Evolutionary conservation across 345 rosid species (phyloP).

Genomic region (Leavenworthia alabamica): DNA sequence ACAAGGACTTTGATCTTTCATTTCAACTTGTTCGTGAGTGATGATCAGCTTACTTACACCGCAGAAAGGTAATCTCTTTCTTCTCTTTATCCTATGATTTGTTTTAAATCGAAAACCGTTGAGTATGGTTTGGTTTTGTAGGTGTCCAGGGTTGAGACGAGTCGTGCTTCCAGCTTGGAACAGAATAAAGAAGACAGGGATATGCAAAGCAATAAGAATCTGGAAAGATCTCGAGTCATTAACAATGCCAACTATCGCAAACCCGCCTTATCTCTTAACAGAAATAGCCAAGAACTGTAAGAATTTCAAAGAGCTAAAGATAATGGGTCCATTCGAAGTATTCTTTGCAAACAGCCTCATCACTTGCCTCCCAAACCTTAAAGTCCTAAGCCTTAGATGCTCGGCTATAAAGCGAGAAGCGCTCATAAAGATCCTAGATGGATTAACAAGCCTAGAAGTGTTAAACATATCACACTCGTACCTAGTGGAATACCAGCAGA

Average conservation of each 20-base stretch:
- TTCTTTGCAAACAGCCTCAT: constrained; percentile 44
- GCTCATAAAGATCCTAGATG: constrained; percentile 49
- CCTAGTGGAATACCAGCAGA: constrained; percentile 41
- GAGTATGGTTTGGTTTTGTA: constrained; percentile 18
- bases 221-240: constrained; percentile 81
- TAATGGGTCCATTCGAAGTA: constrained; percentile 70
- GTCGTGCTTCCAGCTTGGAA: constrained; percentile 87
- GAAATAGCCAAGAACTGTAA: constrained; percentile 69
- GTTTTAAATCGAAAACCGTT: background rate
- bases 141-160: constrained; percentile 59
- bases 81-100: background rate
- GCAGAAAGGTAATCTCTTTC: constrained; percentile 59
- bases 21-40: constrained; percentile 53
- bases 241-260: constrained; percentile 83
- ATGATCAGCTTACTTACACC: constrained; percentile 73
- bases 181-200: constrained; percentile 61
- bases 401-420: constrained; percentile 52
- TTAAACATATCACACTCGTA: constrained; percentile 80
- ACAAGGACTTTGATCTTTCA: constrained; percentile 57
- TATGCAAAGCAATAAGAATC: constrained; percentile 57
- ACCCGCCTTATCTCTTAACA: constrained; percentile 54
- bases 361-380: constrained; percentile 42
- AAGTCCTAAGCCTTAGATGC: constrained; percentile 69
- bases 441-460: constrained; percentile 51
- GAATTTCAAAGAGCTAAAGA: constrained; percentile 46